Percentiles rank a stretch among this genome's conserved stretches.
These are phyloP conservation scores for Quercus phellos DNA, from an alignment of 331 rosid genomes.

Conservation along the genomic window DNA sequence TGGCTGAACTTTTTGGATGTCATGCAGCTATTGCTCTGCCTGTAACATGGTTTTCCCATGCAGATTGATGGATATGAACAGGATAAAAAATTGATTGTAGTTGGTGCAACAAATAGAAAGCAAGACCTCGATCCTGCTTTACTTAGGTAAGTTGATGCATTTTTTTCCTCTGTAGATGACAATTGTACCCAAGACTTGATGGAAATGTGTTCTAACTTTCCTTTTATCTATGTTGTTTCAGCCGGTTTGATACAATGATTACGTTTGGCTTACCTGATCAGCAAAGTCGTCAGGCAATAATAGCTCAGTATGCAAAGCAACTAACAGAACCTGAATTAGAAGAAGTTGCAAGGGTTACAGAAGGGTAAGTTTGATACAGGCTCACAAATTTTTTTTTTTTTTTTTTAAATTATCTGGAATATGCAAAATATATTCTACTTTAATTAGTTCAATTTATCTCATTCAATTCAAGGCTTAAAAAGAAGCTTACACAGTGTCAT, in stretches of 20 bases:
- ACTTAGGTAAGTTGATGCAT: conserved; percentile 45
- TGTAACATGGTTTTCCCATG: neutral
- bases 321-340: conserved; percentile 56
- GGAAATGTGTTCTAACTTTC: neutral
- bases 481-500: neutral
- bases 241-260: conserved; percentile 71
- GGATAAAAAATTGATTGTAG: conserved; percentile 77
- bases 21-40: neutral
- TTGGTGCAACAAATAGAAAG: conserved; percentile 94
- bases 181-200: neutral
- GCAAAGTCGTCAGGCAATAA: conserved; percentile 64
- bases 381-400: no score
- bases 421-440: neutral
- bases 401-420: no score
- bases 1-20: neutral
- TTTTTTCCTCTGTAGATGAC: neutral
- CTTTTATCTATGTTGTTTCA: conserved; percentile 1
- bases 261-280: conserved; percentile 76
- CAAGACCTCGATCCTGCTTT: conserved; percentile 93
- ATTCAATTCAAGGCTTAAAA: neutral
- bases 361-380: conserved; percentile 48
- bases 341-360: conserved; percentile 63
- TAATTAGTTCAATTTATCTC: neutral
- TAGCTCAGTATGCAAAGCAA: conserved; percentile 86
- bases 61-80: conserved; percentile 98